Evolutionary conservation across 192 early-diverging fungal genomes (phyloP), one percentile per base, ranked within the genome.

Genomic region (Podila verticillata): DNA sequence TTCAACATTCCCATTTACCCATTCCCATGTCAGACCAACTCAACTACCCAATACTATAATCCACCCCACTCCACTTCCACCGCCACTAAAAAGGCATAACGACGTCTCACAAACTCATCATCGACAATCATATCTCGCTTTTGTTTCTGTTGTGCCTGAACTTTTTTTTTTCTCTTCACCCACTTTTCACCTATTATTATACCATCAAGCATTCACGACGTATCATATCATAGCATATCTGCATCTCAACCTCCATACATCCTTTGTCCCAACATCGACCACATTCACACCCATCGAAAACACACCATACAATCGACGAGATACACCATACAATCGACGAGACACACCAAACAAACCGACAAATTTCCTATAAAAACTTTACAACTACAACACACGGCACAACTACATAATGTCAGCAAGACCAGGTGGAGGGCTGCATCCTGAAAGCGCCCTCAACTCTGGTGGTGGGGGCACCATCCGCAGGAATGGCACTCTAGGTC

Each of bases 401-500:
- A 5, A 65, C 44, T 9, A 30, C 51, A 62, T 3, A 32, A 78
- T 79, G 75, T 66, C 75, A 51, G 69, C 63, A 58, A 31, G 63
- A 28, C 68, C 56, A 12, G 70, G 60, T 34, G 73, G 73, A 47
- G 49, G 36, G 26, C 35, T 61, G 48, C 68, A 71, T 44, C 59
- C 64, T 29, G 57, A 48, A 13, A 34, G 67, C 28, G 65, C 51
- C n/a, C 60, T 49, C 49, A 54, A 54, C 26, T 44, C 17, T 58
- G 66, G 61, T 29, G 51, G 57, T 6, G 61, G 56, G 20, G 77
- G 70, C 20, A 72, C 75, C 7, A 61, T 74, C 67, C 70, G 74
- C 26, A 47, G 72, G 20, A 28, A 48, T 2, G 87, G 87, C 24
- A 91, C 87, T 36, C 86, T 95, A 36, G 88, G 86, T 63, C 90